These are phyloP conservation scores for Sesbania bispinosa DNA, from an alignment of 306 rosid species.

Conservation along the genomic window DNA sequence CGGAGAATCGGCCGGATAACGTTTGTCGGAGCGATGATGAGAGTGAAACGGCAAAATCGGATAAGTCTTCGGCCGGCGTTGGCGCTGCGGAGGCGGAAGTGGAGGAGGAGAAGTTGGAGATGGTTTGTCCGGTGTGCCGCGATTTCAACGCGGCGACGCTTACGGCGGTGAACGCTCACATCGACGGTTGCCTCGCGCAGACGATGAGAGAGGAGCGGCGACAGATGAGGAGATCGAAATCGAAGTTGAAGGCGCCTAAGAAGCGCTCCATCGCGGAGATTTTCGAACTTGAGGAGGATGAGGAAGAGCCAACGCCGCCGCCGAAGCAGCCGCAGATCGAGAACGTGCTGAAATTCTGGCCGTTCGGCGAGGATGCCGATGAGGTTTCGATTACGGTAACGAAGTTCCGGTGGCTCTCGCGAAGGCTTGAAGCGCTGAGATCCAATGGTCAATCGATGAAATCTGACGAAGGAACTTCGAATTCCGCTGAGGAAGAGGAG, in stretches of 20 bases:
- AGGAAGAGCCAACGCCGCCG: not conserved
- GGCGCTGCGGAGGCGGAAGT: not conserved
- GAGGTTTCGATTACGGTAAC: constrained; percentile 43
- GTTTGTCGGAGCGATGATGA: not conserved
- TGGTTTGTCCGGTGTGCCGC: constrained; percentile 61
- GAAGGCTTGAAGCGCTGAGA: constrained; percentile 42
- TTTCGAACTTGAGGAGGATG: constrained; percentile 29
- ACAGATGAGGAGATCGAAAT: constrained; percentile 31
- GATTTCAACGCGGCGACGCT: constrained; percentile 48
- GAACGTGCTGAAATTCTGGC: not conserved
- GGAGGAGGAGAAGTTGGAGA: constrained; percentile 31
- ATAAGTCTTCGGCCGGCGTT: not conserved
- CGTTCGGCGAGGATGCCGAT: not conserved
- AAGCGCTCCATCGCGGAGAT: constrained; percentile 76
- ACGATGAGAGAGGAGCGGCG: constrained; percentile 33
- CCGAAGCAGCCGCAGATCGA: not conserved
- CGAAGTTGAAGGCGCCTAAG: constrained; percentile 35
- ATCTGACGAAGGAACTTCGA: not conserved
- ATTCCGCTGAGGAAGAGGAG: constrained; percentile 17
- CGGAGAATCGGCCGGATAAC: not conserved
- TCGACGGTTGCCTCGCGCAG: constrained; percentile 48
- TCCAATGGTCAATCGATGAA: constrained; percentile 24
- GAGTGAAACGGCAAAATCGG: not conserved
- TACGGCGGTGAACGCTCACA: constrained; percentile 54
- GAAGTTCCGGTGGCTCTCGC: constrained; percentile 63